phyloP scores from a whole-genome alignment of 1,284 basidiomycete species.

The Cutaneotrichosporon spelunceum region DNA sequence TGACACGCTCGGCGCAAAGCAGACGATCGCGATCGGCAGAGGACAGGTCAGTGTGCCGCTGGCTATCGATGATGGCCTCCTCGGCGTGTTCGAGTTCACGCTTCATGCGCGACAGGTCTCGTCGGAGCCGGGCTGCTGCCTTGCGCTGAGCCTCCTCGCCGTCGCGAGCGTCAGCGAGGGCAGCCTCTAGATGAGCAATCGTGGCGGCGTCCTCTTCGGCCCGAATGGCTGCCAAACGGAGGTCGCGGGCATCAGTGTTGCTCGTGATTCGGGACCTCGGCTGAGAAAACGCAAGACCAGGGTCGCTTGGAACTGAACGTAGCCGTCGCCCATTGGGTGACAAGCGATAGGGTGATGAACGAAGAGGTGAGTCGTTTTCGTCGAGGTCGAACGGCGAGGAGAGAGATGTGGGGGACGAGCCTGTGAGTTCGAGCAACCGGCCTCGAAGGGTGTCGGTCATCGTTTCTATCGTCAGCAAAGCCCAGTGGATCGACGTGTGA shows the following conservation, averaged over 20 bases:
- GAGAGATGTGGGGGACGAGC: neutral
- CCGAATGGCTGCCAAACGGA: constrained; percentile 10
- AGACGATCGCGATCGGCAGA: neutral
- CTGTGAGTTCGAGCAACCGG: neutral
- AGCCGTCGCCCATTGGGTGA: neutral
- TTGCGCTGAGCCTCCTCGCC: constrained; percentile 42
- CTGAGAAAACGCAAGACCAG: constrained; percentile 2
- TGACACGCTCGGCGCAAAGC: neutral
- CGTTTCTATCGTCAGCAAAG: constrained; percentile 8
- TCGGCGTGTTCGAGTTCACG: constrained; percentile 36
- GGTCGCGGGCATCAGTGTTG: constrained; percentile 6
- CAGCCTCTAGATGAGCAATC: constrained; percentile 35
- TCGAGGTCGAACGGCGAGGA: constrained; percentile 4
- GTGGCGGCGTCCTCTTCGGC: constrained; percentile 35
- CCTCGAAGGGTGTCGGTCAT: constrained; percentile 5
- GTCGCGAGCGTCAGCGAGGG: constrained; percentile 38
- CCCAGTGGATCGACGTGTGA: neutral
- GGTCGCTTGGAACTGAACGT: constrained; percentile 14
- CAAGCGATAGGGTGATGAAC: neutral
- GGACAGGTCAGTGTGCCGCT: neutral
- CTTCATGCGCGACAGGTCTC: constrained; percentile 37
- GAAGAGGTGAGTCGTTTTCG: neutral
- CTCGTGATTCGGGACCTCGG: neutral
- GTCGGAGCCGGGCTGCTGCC: constrained; percentile 34
- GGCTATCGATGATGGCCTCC: constrained; percentile 6